A percentile compares a stretch with the other conserved stretches of the same genome.
Conservation (phyloP, 106 monocot species). For the Dioscorea alata region DNA sequence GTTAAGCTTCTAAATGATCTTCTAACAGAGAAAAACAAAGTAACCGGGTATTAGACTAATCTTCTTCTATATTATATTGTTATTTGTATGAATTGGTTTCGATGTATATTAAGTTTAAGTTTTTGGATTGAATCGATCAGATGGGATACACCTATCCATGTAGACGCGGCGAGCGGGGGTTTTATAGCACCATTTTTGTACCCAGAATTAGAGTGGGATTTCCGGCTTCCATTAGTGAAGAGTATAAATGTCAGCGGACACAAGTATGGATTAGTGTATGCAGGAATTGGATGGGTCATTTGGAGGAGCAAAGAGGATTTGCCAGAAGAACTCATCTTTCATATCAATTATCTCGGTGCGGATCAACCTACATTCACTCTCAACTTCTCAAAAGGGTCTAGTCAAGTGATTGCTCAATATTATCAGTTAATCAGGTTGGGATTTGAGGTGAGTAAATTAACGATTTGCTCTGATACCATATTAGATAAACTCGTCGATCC, state of each 20-base stretch:
- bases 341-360: slow-evolving; percentile 84
- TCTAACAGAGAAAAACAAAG: slow-evolving; percentile 39
- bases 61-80: neutral
- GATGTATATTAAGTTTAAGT: neutral
- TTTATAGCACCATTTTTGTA: slow-evolving; percentile 90
- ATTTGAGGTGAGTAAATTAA: slow-evolving; percentile 41
- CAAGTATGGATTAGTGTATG: slow-evolving; percentile 90
- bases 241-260: slow-evolving; percentile 97
- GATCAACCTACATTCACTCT: slow-evolving; percentile 98
- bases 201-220: slow-evolving; percentile 95
- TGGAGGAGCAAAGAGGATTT: slow-evolving; percentile 94
- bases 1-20: slow-evolving; percentile 63
- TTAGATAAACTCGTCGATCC: neutral
- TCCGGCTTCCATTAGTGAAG: slow-evolving; percentile 80
- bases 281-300: slow-evolving; percentile 84
- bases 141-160: slow-evolving; percentile 88
- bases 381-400: slow-evolving; percentile 96
- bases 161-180: slow-evolving; percentile 93
- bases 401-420: slow-evolving; percentile 93
- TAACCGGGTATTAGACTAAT: slow-evolving; percentile 36
- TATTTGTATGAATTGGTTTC: neutral
- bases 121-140: slow-evolving; percentile 14
- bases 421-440: slow-evolving; percentile 93
- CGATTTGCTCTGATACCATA: neutral
- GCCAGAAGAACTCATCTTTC: slow-evolving; percentile 94